phyloP scores from a whole-genome alignment of 352 stramenopile genomes.

The Sclerospora graminicola region DNA sequence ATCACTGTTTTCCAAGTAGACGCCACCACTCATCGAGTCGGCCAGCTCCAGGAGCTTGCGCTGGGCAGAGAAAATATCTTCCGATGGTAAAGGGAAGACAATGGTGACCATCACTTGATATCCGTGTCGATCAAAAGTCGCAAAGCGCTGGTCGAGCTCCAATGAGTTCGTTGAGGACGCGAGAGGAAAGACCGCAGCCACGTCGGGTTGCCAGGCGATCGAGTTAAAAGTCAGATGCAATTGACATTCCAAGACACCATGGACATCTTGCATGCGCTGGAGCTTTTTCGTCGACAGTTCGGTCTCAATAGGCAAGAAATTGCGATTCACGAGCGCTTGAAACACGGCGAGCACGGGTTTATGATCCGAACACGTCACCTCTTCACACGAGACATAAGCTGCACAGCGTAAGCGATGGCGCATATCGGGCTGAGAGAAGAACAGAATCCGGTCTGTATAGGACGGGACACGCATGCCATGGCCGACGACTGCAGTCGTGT shows the following conservation, averaged over 20 bases:
- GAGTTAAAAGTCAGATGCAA: constrained; percentile 39
- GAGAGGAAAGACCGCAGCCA: constrained; percentile 6
- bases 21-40: constrained; percentile 47
- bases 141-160: constrained; percentile 20
- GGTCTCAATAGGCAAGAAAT: constrained; percentile 38
- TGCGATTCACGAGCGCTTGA: constrained; percentile 50
- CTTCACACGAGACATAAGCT: constrained; percentile 65
- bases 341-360: constrained; percentile 74
- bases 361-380: constrained; percentile 72
- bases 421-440: constrained; percentile 67
- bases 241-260: constrained; percentile 44
- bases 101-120: constrained; percentile 46
- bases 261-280: constrained; percentile 52
- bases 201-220: constrained; percentile 40
- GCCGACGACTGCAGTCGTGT: constrained; percentile 45
- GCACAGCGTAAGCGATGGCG: constrained; percentile 46
- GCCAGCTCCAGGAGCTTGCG: constrained; percentile 73
- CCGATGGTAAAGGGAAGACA: constrained; percentile 68
- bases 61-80: constrained; percentile 79
- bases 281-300: constrained; percentile 32
- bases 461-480: constrained; percentile 67
- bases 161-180: constrained; percentile 8
- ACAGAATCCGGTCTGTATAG: constrained; percentile 87
- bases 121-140: constrained; percentile 22
- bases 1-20: constrained; percentile 40